Base-by-base conservation (phyloP, 345 rosid genomes). In the Salix suchowensis region DNA sequence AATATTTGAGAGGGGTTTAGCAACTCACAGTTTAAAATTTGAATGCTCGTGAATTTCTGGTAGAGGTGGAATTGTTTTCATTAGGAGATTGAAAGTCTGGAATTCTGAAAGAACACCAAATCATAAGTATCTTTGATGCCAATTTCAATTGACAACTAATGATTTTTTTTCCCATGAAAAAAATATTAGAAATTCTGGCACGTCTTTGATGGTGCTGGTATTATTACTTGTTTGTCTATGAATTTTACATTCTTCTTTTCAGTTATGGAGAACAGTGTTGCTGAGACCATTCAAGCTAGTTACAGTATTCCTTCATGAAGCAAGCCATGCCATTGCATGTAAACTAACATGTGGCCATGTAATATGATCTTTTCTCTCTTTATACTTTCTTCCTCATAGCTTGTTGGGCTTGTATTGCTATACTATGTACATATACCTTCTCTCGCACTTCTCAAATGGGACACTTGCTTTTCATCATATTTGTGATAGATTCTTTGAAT, bases 271-370 rank as follows among this genome's bases (percentile, higher is more conserved):
- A 87, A 94, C 98, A 15, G 81, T 94, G 23, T 84, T 94, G 5
- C 77, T 94, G 84, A 90, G 85, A 18, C 98, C 98, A n/a, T 94
- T 92, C 80, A 94, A 94, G 91, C 95, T 92, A 74, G 93, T 94
- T 69, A 94, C 98, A 1, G 97, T 94, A 28, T 94, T 92, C 82
- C 75, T 94, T 54, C 98, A 92, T 55, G 98, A 94, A 84, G 98
- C 95, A 3, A 94, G 98, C 83, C 98, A 94, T 85, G 98, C 98
- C 4, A 86, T 91, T 69, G 98, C 94, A 71, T 92, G 98, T 82
- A 94, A 83, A 84, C 94, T 94, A 82, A 94, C 98, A 1, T 94
- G 98, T 84, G 98, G 98, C 64, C 84, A 89, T 80, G 98, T 94
- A 86, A 94, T 94, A 55, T 66, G 46, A 81, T 84, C 44, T 64